Conservation (phyloP, 352 stramenopile genomes). For the Phytophthora parvispora region DNA sequence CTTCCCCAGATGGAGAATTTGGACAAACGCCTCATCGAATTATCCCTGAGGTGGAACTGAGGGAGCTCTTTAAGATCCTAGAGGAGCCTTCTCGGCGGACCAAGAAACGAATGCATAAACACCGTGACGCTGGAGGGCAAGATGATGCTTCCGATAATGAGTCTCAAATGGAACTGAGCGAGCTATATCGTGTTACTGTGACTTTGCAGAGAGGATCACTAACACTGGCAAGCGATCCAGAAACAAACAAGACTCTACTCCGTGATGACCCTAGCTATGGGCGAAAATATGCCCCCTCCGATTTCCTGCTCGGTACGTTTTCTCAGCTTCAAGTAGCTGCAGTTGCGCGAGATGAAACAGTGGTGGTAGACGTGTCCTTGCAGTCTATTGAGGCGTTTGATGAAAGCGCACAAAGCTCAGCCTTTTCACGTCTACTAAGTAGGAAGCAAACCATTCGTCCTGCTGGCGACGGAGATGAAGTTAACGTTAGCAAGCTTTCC, state of each 20-base stretch:
- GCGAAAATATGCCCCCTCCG: conserved; percentile 71
- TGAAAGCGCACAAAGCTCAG: conserved; percentile 86
- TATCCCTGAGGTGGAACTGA: conserved; percentile 85
- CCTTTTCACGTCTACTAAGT: conserved; percentile 84
- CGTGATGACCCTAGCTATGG: conserved; percentile 76
- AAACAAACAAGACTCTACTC: conserved; percentile 71
- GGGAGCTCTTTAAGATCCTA: conserved; percentile 90
- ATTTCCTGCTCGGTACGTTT: conserved; percentile 86
- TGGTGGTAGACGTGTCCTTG: conserved; percentile 87
- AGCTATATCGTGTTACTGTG: conserved; percentile 82
- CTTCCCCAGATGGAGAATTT: conserved; percentile 36
- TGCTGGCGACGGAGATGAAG: conserved; percentile 57
- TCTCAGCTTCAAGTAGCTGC: conserved; percentile 81
- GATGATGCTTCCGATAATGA: conserved; percentile 45
- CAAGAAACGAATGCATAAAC: conserved; percentile 60
- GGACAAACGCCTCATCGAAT: conserved; percentile 47
- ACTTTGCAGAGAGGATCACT: conserved; percentile 80
- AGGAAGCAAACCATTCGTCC: conserved; percentile 64
- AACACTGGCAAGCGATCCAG: conserved; percentile 78
- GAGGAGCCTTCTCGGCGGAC: conserved; percentile 78
- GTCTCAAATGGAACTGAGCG: conserved; percentile 45
- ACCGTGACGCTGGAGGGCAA: conserved; percentile 31
- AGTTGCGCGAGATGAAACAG: conserved; percentile 72
- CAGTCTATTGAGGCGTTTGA: conserved; percentile 90
- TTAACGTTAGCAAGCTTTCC: conserved; percentile 72